Evolutionary conservation across 306 rosid species (phyloP).

Genomic region (peach (Prunus persica)): DNA sequence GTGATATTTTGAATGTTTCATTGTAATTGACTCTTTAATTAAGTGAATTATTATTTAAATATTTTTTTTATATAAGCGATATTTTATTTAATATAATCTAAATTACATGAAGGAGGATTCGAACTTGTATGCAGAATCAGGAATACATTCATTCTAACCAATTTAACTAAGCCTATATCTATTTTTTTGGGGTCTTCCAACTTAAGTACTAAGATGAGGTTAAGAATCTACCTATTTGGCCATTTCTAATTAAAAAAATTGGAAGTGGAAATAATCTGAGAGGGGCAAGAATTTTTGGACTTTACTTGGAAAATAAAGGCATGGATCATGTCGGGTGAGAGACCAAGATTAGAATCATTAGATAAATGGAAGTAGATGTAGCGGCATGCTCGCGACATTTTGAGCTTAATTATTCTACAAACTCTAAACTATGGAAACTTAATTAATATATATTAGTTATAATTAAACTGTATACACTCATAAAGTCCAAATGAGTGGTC

Average conservation of each 20-base stretch:
- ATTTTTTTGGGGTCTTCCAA: too few relatives aligned
- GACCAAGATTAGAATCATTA: background rate
- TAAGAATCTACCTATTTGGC: background rate
- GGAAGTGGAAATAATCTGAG: background rate
- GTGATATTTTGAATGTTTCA: too few relatives aligned
- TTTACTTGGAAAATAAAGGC: constrained; percentile 9
- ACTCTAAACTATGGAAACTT: too few relatives aligned
- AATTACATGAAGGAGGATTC: too few relatives aligned
- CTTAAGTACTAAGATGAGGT: background rate
- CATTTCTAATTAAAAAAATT: background rate
- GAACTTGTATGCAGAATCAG: fast-evolving
- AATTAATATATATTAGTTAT: too few relatives aligned
- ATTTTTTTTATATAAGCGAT: too few relatives aligned
- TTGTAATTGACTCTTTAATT: too few relatives aligned
- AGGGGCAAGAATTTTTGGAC: background rate
- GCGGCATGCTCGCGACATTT: background rate
- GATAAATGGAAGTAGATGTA: background rate
- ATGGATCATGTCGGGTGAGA: constrained; percentile 8
- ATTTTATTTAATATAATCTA: too few relatives aligned
- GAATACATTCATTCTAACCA: too few relatives aligned
- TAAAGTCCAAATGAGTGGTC: background rate
- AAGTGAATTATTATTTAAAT: too few relatives aligned
- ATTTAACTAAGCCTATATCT: too few relatives aligned
- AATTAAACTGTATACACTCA: background rate
- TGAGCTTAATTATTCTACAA: background rate